Evolutionary conservation across 331 rosid genomes (phyloP), one percentile per base, ranked within the genome.

Genomic region (Quercus tomentella): DNA sequence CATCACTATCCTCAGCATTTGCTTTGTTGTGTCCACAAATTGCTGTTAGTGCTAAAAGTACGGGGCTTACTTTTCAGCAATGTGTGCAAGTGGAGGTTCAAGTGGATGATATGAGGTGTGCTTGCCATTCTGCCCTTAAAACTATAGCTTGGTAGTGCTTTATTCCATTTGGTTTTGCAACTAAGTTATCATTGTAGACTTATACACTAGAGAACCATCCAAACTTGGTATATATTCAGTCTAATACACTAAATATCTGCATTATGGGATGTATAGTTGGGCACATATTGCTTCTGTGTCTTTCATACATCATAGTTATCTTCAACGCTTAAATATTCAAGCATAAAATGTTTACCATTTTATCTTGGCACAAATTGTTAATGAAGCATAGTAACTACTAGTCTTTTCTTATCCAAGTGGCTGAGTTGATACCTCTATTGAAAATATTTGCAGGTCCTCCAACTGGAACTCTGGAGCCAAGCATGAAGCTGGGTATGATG

Each of bases 401-500:
- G 55, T 75, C 31, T 43, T 69, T 31, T 63, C 73, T 60, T 20
- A 55, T 71, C 41, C 77, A 56, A 54, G 31, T n/a, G 41, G 72
- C 16, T 9, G 76, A 23, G 68, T 57, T 72, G 62, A 33, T 76
- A 45, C 30, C 76, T 65, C 61, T 68, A 73, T 73, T 30, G 54
- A 66, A 74, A 77, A n/a, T 84, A 21, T 80, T 82, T 85, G 85
- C 91, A 95, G 99, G 83, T 91, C 93, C 57, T 88, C 90, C 74
- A 89, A 84, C 84, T 96, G 99, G 99, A 93, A 90, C 67, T 92
- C 98, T 56, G 99, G 99, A 62, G 97, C 90, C 85, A 93, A 88
- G 82, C 99, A 96, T 61, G 99, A 93, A 81, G 99, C 99, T 17
- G 99, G 99, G 60, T 96, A 93, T 72, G 99, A 96, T 87, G 99